Evolutionary conservation across 192 early-diverging fungal genomes (phyloP).

Genomic region (Glomus cerebriforme): DNA sequence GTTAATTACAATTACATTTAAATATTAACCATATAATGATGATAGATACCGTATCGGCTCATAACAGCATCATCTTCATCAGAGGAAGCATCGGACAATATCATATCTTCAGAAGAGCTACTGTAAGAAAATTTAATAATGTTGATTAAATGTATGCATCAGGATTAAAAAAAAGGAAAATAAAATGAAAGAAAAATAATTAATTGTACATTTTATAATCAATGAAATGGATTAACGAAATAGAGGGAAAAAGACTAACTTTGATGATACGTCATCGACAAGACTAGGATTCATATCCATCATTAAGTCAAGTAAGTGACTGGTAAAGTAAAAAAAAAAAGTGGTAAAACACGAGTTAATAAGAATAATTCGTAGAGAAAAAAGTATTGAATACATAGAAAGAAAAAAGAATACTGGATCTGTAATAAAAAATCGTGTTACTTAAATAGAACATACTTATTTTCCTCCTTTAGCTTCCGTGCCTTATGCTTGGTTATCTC

Average conservation of each 20-base stretch:
- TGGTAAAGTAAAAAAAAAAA: conserved; percentile 4
- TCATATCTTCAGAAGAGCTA: conserved; percentile 15
- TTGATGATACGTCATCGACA: conserved; percentile 22
- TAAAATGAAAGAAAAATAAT: background rate
- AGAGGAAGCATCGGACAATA: conserved; percentile 22
- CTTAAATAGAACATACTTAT: conserved; percentile 15
- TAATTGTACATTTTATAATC: background rate
- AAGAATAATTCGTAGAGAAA: background rate
- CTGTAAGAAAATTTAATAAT: background rate
- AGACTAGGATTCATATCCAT: conserved; percentile 33
- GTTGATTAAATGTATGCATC: too few relatives aligned
- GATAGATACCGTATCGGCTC: conserved; percentile 25
- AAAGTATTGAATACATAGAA: background rate
- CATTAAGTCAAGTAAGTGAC: conserved; percentile 31
- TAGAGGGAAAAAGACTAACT: background rate
- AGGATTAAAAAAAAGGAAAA: background rate
- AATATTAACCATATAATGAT: conserved; percentile 2
- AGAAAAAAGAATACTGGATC: background rate
- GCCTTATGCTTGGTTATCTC: conserved; percentile 23
- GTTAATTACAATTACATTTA: background rate
- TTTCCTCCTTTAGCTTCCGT: conserved; percentile 28
- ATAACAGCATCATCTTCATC: conserved; percentile 9
- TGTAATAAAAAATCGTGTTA: background rate
- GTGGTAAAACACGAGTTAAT: background rate
- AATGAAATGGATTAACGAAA: background rate